phyloP scores from a whole-genome alignment of 73 alveolate genomes.

The Blepharisma japonicum region DNA sequence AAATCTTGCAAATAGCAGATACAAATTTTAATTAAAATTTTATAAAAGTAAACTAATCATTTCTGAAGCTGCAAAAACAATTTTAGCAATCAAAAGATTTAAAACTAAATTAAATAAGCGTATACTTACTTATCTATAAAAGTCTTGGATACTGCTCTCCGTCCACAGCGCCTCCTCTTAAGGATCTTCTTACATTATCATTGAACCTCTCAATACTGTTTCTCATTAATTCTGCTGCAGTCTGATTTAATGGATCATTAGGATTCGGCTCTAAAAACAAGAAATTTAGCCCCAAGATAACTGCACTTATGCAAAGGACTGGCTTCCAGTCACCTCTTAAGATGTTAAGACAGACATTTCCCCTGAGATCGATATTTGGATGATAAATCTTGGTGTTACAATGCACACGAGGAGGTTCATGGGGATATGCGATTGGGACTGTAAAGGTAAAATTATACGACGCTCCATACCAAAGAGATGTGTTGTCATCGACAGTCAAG shows the following conservation, averaged over 20 bases:
- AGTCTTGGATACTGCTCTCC: slow-evolving; percentile 68
- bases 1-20: too few relatives aligned
- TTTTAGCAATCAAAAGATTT: too few relatives aligned
- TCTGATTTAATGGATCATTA: slow-evolving; percentile 90
- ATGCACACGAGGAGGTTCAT: slow-evolving; percentile 89
- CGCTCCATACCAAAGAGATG: slow-evolving; percentile 87
- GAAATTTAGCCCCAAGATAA: slow-evolving; percentile 75
- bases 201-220: slow-evolving; percentile 48
- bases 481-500: slow-evolving; percentile 55
- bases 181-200: slow-evolving; percentile 64
- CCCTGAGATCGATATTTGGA: slow-evolving; percentile 91
- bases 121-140: not conserved
- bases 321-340: slow-evolving; percentile 97
- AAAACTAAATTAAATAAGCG: too few relatives aligned
- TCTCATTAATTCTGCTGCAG: slow-evolving; percentile 89
- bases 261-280: slow-evolving; percentile 93
- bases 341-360: slow-evolving; percentile 92
- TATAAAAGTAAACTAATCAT: too few relatives aligned
- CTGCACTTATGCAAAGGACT: slow-evolving; percentile 73
- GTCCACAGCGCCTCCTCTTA: slow-evolving; percentile 61
- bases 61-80: too few relatives aligned
- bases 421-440: slow-evolving; percentile 85
- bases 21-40: too few relatives aligned
- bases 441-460: slow-evolving; percentile 72
- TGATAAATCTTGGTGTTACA: slow-evolving; percentile 94